Conservation (phyloP, 2,329 filamentous ascomycete genomes). For the Penicillium sp. region DNA sequence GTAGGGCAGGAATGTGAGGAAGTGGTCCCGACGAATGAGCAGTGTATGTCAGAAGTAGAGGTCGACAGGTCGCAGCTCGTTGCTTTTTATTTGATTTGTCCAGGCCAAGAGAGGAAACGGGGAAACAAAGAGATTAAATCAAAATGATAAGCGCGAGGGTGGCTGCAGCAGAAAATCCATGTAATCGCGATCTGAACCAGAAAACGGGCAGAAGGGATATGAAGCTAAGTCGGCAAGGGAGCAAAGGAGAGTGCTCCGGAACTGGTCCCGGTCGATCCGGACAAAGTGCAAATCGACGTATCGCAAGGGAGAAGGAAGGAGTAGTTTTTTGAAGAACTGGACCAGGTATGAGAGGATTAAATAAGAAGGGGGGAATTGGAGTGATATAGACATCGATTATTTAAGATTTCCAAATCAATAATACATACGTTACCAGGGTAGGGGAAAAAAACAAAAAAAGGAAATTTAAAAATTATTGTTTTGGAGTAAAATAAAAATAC, state of each 20-base stretch:
- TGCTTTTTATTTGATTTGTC: constrained; percentile 25
- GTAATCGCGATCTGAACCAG: constrained; percentile 27
- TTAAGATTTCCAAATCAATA: constrained; percentile 11
- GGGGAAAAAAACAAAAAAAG: background rate
- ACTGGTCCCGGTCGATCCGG: constrained; percentile 28
- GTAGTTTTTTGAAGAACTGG: background rate
- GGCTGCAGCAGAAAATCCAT: constrained; percentile 27
- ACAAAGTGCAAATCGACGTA: constrained; percentile 28
- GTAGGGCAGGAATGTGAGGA: constrained; percentile 37
- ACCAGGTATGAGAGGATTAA: constrained; percentile 13
- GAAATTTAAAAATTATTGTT: background rate
- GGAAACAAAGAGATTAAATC: constrained; percentile 10
- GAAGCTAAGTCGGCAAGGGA: constrained; percentile 25
- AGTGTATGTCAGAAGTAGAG: constrained; percentile 9
- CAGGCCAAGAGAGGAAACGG: background rate
- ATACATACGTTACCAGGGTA: background rate
- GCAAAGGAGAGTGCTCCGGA: constrained; percentile 30
- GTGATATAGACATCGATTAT: constrained; percentile 33
- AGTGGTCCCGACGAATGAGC: constrained; percentile 23
- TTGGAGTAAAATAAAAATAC: background rate
- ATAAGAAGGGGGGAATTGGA: constrained; percentile 22
- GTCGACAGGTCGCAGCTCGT: constrained; percentile 23
- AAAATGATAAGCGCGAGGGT: constrained; percentile 26
- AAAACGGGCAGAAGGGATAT: constrained; percentile 29
- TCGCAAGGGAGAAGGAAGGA: constrained; percentile 38